A percentile compares a stretch with the other conserved stretches of the same genome.
phyloP scores from a whole-genome alignment of 768 basidiomycete species.

The Chalciporus piperatus region DNA sequence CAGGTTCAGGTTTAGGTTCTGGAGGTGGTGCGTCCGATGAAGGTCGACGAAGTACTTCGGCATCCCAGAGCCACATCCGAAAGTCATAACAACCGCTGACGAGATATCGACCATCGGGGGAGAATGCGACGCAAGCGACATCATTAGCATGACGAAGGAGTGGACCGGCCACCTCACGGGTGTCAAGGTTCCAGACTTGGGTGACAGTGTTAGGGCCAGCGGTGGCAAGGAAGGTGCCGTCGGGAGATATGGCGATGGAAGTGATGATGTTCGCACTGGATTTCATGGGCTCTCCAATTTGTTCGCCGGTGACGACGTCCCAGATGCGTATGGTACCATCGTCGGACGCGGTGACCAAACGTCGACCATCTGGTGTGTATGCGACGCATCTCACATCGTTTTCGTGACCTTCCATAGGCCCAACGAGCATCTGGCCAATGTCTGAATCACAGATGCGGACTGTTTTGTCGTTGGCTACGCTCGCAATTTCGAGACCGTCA shows the following conservation, averaged over 20 bases:
- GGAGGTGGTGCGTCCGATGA: conserved; percentile 7
- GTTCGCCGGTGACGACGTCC: conserved; percentile 27
- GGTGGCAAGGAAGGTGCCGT: conserved; percentile 30
- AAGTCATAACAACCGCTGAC: conserved; percentile 29
- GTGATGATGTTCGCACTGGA: conserved; percentile 28
- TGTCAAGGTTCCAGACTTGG: conserved; percentile 30
- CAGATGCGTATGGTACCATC: conserved; percentile 33
- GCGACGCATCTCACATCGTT: conserved; percentile 29
- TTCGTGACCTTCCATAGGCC: conserved; percentile 27
- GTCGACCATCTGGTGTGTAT: conserved; percentile 30
- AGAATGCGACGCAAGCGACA: conserved; percentile 34
- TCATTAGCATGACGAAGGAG: conserved; percentile 28
- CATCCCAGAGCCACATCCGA: conserved; percentile 30
- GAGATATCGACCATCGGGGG: conserved; percentile 26
- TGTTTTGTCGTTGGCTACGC: conserved; percentile 30
- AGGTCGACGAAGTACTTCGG: conserved; percentile 18
- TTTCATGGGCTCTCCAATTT: conserved; percentile 30
- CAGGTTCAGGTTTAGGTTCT: conserved; percentile 8
- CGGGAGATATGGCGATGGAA: conserved; percentile 32
- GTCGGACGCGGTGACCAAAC: conserved; percentile 27
- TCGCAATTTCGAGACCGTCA: conserved; percentile 30
- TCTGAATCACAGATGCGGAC: conserved; percentile 32
- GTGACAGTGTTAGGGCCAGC: conserved; percentile 29
- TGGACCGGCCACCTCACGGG: conserved; percentile 16
- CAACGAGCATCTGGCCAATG: conserved; percentile 35